Evolutionary conservation across 2,329 filamentous ascomycete species (phyloP), one percentile per base, ranked within the genome.

Genomic region (Fusarium chlamydosporum): DNA sequence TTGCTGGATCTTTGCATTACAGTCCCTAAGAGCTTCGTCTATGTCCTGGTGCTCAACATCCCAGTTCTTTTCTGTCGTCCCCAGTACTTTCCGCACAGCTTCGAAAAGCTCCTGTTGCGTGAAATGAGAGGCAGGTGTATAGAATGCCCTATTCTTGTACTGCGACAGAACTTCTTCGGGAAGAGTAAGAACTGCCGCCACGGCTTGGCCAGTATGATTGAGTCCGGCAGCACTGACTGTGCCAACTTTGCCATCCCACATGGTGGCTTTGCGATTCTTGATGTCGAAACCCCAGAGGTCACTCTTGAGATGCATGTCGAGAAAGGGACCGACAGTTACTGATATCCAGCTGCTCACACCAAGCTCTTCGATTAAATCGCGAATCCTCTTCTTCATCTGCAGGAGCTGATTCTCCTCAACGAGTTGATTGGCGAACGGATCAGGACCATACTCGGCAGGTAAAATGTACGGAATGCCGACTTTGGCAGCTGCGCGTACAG

Each of bases 281-380:
- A 46, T 6, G 15, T 69, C 43, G 15, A 69, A 35, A 7, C 65
- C 40, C 65, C 50, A 69, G 4, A 69, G 38, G 8, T 53, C 65
- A 9, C 29, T 51, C n/a, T 37, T 26, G 11, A 66, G 29, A 18
- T 61, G 56, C 26, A 56, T 48, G 8, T 69, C 56, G 2, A 62
- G 23, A 33, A 64, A 59, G 2, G 62, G 23, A 2, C 65, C 65
- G 4, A 69, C 56, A 1, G 65, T 46, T 16, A 66, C 26, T 2
- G 61, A 68, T 18, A 68, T 34, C 56, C 56, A 68, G 12, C 61
- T 69, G 12, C 61, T 65, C 20, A 58, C 52, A 18, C 61, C 48
- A 12, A 68, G 53, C 15, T 62, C 42, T 16, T 65, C 56, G 15
- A 62, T 56, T 20, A 62, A 38, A 23, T 58, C 61, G 6, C 61